A percentile compares a stretch with the other conserved stretches of the same genome.
These are phyloP conservation scores for Kwoniella botswanensis DNA, from an alignment of 768 basidiomycete species.

Conservation along the genomic window DNA sequence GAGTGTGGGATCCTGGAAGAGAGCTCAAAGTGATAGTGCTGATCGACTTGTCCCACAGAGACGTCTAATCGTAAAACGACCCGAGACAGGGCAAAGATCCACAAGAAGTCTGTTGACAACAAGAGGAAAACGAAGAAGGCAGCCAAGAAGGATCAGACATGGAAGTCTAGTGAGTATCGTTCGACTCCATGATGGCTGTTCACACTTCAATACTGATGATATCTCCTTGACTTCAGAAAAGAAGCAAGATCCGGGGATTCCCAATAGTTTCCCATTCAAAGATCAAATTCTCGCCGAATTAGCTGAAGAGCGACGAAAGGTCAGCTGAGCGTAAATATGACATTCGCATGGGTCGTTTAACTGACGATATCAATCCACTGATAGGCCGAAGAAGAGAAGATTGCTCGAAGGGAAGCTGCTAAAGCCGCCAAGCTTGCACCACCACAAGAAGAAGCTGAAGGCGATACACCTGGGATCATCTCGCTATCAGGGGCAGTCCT, in stretches of 20 bases:
- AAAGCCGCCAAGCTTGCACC: slow-evolving; percentile 59
- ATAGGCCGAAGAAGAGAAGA: slow-evolving; percentile 76
- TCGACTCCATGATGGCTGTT: background rate
- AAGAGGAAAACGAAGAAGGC: slow-evolving; percentile 75
- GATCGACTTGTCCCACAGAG: slow-evolving; percentile 61
- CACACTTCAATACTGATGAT: background rate
- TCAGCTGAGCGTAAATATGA: slow-evolving; percentile 58
- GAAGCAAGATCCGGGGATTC: slow-evolving; percentile 89
- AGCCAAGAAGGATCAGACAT: slow-evolving; percentile 77
- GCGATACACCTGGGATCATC: slow-evolving; percentile 55
- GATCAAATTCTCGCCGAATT: slow-evolving; percentile 91
- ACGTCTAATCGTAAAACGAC: slow-evolving; percentile 81
- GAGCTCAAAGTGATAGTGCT: no score
- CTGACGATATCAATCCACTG: background rate
- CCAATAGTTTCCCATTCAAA: slow-evolving; percentile 91
- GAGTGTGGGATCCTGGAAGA: slow-evolving; percentile 18
- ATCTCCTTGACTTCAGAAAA: slow-evolving; percentile 59
- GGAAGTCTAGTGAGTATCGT: slow-evolving; percentile 75
- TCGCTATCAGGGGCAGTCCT: slow-evolving; percentile 39
- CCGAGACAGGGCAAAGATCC: slow-evolving; percentile 72
- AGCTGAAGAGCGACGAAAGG: slow-evolving; percentile 76
- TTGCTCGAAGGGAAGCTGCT: slow-evolving; percentile 67
- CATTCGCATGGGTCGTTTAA: background rate
- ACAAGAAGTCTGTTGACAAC: slow-evolving; percentile 75
- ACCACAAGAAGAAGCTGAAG: slow-evolving; percentile 59